A percentile compares a stretch with the other conserved stretches of the same genome.
phyloP scores from a whole-genome alignment of 2,329 filamentous ascomycete species.

The Talaromyces sp. region DNA sequence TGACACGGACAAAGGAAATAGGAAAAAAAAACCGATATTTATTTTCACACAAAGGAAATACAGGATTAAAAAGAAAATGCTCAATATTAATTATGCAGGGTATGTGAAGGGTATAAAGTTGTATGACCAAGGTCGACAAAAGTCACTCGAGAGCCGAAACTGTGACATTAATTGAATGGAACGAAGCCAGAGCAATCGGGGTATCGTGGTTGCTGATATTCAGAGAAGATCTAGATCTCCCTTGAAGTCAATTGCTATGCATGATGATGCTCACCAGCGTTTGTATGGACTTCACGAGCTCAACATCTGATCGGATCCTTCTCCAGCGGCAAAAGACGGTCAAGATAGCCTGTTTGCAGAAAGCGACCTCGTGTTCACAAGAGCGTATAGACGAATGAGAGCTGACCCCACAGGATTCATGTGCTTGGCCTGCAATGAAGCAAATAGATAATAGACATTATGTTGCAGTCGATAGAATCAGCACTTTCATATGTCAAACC shows the following conservation, averaged over 20 bases:
- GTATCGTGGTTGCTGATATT: slow-evolving; percentile 32
- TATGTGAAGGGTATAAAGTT: slow-evolving; percentile 23
- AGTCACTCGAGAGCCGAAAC: slow-evolving; percentile 14
- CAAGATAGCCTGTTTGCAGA: slow-evolving; percentile 16
- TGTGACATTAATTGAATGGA: slow-evolving; percentile 31
- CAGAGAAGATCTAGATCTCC: slow-evolving; percentile 36
- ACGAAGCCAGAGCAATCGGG: slow-evolving; percentile 30
- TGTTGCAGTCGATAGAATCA: slow-evolving; percentile 8
- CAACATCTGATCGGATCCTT: neutral
- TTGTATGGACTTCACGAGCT: neutral
- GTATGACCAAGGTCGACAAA: slow-evolving; percentile 24
- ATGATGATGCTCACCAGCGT: neutral
- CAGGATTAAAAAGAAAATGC: slow-evolving; percentile 24
- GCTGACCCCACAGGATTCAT: slow-evolving; percentile 14
- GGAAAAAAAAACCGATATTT: slow-evolving; percentile 24
- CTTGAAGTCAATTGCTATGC: slow-evolving; percentile 17
- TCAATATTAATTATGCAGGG: slow-evolving; percentile 32
- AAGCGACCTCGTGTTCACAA: slow-evolving; percentile 9
- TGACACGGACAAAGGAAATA: slow-evolving; percentile 15
- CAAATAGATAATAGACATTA: slow-evolving; percentile 1
- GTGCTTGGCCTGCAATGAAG: slow-evolving; percentile 1
- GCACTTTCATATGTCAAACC: slow-evolving; percentile 19
- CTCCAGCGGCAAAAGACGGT: neutral
- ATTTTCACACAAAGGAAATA: slow-evolving; percentile 23
- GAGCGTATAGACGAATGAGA: neutral